Conservation (phyloP, 2,329 filamentous ascomycete species). For the Paramyrothecium roridum region DNA sequence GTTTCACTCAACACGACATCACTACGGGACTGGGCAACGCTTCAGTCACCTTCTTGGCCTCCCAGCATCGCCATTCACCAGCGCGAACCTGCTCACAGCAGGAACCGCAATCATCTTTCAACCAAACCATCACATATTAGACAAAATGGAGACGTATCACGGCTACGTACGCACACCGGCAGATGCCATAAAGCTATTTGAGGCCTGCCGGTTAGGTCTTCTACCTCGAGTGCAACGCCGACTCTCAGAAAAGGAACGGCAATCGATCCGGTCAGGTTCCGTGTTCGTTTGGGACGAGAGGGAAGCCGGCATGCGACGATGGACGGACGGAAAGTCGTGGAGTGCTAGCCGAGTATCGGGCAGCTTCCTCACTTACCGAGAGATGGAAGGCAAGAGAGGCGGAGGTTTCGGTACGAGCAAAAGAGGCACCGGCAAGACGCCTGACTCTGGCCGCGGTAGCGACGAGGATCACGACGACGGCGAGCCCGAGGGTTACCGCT, state of each 20-base stretch:
- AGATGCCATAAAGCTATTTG: conserved; percentile 98
- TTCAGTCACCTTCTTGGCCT: conserved; percentile 6
- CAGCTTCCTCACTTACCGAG: conserved; percentile 94
- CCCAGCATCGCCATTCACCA: conserved; percentile 5
- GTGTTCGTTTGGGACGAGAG: conserved; percentile 99
- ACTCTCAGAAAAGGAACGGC: conserved; percentile 93
- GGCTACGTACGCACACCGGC: conserved; percentile 92
- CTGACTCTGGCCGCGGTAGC: conserved; percentile 75
- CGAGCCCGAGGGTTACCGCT: conserved; percentile 87
- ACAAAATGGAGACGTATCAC: conserved; percentile 90
- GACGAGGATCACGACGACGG: conserved; percentile 83
- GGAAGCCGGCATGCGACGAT: conserved; percentile 95
- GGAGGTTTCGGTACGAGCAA: conserved; percentile 64
- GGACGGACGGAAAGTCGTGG: conserved; percentile 99
- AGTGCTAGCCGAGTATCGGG: conserved; percentile 95
- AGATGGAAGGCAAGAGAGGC: conserved; percentile 98
- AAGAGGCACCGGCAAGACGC: conserved; percentile 68
- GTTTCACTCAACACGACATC: neutral
- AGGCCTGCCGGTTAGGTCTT: conserved; percentile 86
- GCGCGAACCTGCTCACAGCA: neutral
- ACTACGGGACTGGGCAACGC: neutral
- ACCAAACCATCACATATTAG: conserved; percentile 9
- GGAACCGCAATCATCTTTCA: neutral
- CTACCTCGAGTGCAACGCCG: conserved; percentile 89
- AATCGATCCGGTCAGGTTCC: conserved; percentile 92